Conservation (phyloP, 768 basidiomycete genomes). For the Clathrus columnatus region DNA sequence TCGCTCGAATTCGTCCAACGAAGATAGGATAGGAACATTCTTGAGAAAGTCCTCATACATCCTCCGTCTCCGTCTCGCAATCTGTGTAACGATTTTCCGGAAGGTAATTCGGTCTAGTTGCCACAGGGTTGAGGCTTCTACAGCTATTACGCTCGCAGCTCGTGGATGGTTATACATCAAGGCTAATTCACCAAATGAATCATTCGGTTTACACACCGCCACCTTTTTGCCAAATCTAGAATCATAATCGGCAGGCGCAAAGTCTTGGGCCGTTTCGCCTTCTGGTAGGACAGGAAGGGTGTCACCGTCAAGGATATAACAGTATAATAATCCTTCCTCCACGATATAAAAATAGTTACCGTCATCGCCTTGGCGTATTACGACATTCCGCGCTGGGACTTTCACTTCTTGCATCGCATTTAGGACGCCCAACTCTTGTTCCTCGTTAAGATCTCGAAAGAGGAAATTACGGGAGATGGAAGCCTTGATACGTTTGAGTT, state of each 20-base stretch:
- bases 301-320: slow-evolving; percentile 58
- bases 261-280: slow-evolving; percentile 36
- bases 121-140: slow-evolving; percentile 82
- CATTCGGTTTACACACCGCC: slow-evolving; percentile 73
- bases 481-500: slow-evolving; percentile 77
- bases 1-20: slow-evolving; percentile 77
- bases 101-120: slow-evolving; percentile 95
- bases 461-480: slow-evolving; percentile 87
- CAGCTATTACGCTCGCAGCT: slow-evolving; percentile 86
- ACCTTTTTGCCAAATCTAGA: slow-evolving; percentile 74
- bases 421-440: slow-evolving; percentile 87
- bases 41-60: slow-evolving; percentile 96
- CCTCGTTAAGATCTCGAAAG: slow-evolving; percentile 94
- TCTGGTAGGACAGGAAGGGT: slow-evolving; percentile 42
- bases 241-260: slow-evolving; percentile 57
- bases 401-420: slow-evolving; percentile 90
- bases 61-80: slow-evolving; percentile 80
- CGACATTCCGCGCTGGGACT: slow-evolving; percentile 67
- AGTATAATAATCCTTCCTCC: slow-evolving; percentile 77
- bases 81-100: slow-evolving; percentile 93
- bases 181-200: slow-evolving; percentile 91
- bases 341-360: slow-evolving; percentile 98
- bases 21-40: slow-evolving; percentile 81
- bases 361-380: slow-evolving; percentile 94
- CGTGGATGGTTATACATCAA: slow-evolving; percentile 98